These are phyloP conservation scores for Solanum hybrid DNA, from an alignment of 305 asterid genomes.

Conservation along the genomic window DNA sequence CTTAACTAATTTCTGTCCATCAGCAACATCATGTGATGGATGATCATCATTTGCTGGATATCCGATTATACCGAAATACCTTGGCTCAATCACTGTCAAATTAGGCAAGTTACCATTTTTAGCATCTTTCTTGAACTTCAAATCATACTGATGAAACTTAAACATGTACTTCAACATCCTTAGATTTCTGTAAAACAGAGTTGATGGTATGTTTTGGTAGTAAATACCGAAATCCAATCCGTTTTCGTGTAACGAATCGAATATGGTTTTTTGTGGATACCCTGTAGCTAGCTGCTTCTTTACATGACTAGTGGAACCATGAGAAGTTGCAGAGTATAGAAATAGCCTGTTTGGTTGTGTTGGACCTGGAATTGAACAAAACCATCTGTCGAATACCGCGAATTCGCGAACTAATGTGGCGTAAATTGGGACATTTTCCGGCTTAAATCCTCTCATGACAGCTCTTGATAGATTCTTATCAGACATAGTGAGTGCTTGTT, in stretches of 20 bases:
- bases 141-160: slow-evolving; percentile 44
- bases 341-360: slow-evolving; percentile 61
- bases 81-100: slow-evolving; percentile 64
- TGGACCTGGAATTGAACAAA: slow-evolving; percentile 53
- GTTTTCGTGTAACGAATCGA: slow-evolving; percentile 53
- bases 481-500: slow-evolving; percentile 53
- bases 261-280: slow-evolving; percentile 64
- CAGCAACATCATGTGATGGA: slow-evolving; percentile 85
- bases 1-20: slow-evolving; percentile 74
- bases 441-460: slow-evolving; percentile 72
- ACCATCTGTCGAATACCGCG: slow-evolving; percentile 58
- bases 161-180: slow-evolving; percentile 61
- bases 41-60: slow-evolving; percentile 71
- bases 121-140: slow-evolving; percentile 59
- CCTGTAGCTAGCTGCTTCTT: slow-evolving; percentile 43
- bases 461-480: slow-evolving; percentile 34
- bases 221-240: slow-evolving; percentile 55
- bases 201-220: slow-evolving; percentile 51
- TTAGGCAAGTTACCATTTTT: slow-evolving; percentile 53
- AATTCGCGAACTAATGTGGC: slow-evolving; percentile 40
- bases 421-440: slow-evolving; percentile 41
- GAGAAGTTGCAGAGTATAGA: slow-evolving; percentile 76
- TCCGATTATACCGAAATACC: slow-evolving; percentile 60
- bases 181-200: slow-evolving; percentile 51
- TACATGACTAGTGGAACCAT: slow-evolving; percentile 64